Percentiles rank a stretch among this genome's conserved stretches.
Evolutionary conservation across 768 basidiomycete species (phyloP).

Genomic region (Trametes punicea): DNA sequence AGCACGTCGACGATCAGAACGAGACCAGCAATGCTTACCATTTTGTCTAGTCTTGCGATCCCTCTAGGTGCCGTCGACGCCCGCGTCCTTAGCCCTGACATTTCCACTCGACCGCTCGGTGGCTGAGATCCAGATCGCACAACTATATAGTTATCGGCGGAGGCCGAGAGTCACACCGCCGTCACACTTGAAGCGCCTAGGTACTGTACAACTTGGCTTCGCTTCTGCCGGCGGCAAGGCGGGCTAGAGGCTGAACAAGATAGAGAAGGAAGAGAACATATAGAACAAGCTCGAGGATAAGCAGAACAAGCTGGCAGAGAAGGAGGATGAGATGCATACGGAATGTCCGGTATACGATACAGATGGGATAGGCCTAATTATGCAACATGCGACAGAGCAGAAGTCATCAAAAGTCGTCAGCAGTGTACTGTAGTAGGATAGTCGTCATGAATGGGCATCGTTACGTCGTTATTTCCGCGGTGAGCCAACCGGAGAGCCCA

Average conservation of each 20-base stretch:
- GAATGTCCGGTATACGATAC: slow-evolving; percentile 18
- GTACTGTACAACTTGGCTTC: too few species aligned
- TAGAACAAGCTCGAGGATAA: too few species aligned
- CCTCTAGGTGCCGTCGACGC: slow-evolving; percentile 13
- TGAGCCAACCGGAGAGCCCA: slow-evolving; percentile 34
- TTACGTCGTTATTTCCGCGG: slow-evolving; percentile 29
- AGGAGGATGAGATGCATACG: neutral
- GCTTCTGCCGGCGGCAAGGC: too few species aligned
- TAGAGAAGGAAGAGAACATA: too few species aligned
- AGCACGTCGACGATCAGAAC: neutral
- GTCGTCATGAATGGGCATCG: slow-evolving; percentile 4
- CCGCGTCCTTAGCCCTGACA: neutral
- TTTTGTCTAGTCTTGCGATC: slow-evolving; percentile 14
- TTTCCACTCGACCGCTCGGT: slow-evolving; percentile 4
- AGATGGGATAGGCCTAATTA: slow-evolving; percentile 18
- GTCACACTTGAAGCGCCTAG: neutral
- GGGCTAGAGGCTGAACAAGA: too few species aligned
- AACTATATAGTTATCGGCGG: slow-evolving; percentile 15
- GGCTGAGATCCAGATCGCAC: slow-evolving; percentile 19
- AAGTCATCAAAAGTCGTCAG: slow-evolving; percentile 13
- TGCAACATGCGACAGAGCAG: slow-evolving; percentile 17
- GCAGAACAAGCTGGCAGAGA: neutral
- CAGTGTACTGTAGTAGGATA: neutral
- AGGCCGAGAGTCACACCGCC: neutral
- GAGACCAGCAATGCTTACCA: slow-evolving; percentile 5